Base-by-base conservation (phyloP, 345 rosid species). In the Eucalyptus polybractea region DNA sequence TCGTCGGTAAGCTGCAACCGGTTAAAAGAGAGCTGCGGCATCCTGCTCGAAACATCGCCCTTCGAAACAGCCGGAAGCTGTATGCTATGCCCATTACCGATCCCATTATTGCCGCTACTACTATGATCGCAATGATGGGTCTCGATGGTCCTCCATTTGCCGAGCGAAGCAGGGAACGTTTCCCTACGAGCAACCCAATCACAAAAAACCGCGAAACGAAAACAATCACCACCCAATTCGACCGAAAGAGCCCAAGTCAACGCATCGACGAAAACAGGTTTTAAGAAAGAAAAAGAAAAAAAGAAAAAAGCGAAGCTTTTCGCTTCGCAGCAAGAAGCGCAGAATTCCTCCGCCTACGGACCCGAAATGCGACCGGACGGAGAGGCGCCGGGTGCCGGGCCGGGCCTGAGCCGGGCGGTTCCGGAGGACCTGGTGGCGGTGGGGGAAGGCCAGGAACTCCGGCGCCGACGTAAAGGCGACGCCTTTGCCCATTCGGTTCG, bases 61-160 rank as follows among this genome's bases (percentile, higher is more conserved):
- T 80, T 90, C 45, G 90, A 86, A 65, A 90, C 91, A 86, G 91
- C 91, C 21, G 90, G 90, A 87, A 86, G 91, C 90, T 86, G 87
- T 88, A 90, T 69, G 86, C 90, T 49, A 24, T 89, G 86, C 45
- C 91, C 87, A 72, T 86, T 87, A 47, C 88, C 80, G 40, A 87
- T 88, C 22, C 81, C 80, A 72, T 67, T 88, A 47, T 54, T 88
- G 42, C 83, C 24, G 47, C 45, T 67, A 86, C 56, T 49, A 86
- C 56, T 49, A 49, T 54, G 76, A 45, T 88, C 91, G 47, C 88
- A 47, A 83, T 86, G 47, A 76, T 76, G 90, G 33, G 72, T 56
- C 50, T 90, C 91, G 40, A 69, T 33, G 42, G 53, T 58, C 87
- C 87, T 90, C 91, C 88, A 72, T 60, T 89, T 69, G 42, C 86